Base-by-base conservation (phyloP, 2,329 filamentous ascomycete species). In the Parastagonospora nodorum region DNA sequence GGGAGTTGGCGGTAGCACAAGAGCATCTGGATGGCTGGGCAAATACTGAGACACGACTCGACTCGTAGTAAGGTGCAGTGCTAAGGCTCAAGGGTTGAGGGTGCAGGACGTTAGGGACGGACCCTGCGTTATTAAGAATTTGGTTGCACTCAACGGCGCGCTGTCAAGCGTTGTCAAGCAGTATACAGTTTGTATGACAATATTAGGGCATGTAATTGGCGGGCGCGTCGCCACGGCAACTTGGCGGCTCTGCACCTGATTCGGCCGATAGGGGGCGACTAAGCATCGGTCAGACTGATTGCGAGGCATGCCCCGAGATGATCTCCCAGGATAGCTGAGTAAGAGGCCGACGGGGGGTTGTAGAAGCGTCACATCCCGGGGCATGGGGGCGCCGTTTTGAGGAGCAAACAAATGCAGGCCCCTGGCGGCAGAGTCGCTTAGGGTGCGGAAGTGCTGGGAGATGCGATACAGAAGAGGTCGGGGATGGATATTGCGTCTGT, bases 211-310 rank as follows among this genome's bases (percentile, higher is more conserved):
- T 43, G 51, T 50, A 42, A 57, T 53, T 53, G 55, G 51, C 39
- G 32, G 40, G 11, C 28, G 19, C 12, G 58, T 61, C 58, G 58
- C 50, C 55, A 43, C 10, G 55, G 46, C 47, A 52, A 61, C 58
- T 41, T 45, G 39, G 55, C 48, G 43, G 46, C 42, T 31, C 28
- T 19, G 37, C 8, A 10, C 45, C 35, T 53, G 56, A 59, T 57
- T 61, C 47, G 55, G 51, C 45, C 42, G 50, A 58, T 50, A 43
- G 30, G 29, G 47, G 43, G 36, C 41, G 16, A 39, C 42, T 49
- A 49, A 55, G 33, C 42, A 52, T 50, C 35, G 50, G 52, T 46
- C 45, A 45, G 51, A 45, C 47, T 51, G 40, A 45, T 55, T 58
- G 19, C 49, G 51, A 53, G 46, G 50, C 48, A 53, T 40, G 39